Evolutionary conservation across 768 basidiomycete species (phyloP), one percentile per base, ranked within the genome.

Genomic region (Boletus subparvulus): DNA sequence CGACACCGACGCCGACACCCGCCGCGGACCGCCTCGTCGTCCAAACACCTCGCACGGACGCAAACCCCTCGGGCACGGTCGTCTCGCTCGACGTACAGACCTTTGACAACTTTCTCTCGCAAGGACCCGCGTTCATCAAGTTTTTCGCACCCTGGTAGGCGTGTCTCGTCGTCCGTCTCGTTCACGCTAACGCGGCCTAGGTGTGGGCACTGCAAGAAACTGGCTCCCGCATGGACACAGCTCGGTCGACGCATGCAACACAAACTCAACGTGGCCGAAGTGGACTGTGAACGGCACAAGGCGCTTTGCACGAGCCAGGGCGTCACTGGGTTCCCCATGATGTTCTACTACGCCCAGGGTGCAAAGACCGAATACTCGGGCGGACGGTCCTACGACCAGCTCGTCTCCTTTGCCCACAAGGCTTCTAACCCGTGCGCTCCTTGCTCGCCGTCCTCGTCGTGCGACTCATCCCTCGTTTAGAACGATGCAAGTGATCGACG

Each of bases 131-230:
- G 2, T 84, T 89, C 62, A 76, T 88, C 69, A 88, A 89, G 68
- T 98, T 91, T 77, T 98, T 82, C 69, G 96, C 94, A 0, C 95
- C 95, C 0, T 98, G 95, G 88, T 85, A 65, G 26, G 33, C 70
- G 67, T 24, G 19, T 26, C 43, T 33, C 32, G 4, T n/a, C 36
- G 10, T 17, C 10, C 26, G 0, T 30, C 12, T 37, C 28, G 10
- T 21, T 5, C 12, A 16, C 28, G 43, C 50, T 63, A 6, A 61
- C 17, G 1, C 4, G 6, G 14, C 13, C 2, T 39, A 83, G 83
- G 92, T 98, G 95, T 69, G 91, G 91, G 5, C 95, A 98, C 73
- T 99, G 96, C 81, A 95, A 97, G 76, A 92, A 92, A 67, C 80
- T 98, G 2, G 91, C 92, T 1, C 94, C 87, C 50, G 80, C 77